Evolutionary conservation across 192 early-diverging fungal genomes (phyloP), one percentile per base, ranked within the genome.

Genomic region (Coemansia sp.): DNA sequence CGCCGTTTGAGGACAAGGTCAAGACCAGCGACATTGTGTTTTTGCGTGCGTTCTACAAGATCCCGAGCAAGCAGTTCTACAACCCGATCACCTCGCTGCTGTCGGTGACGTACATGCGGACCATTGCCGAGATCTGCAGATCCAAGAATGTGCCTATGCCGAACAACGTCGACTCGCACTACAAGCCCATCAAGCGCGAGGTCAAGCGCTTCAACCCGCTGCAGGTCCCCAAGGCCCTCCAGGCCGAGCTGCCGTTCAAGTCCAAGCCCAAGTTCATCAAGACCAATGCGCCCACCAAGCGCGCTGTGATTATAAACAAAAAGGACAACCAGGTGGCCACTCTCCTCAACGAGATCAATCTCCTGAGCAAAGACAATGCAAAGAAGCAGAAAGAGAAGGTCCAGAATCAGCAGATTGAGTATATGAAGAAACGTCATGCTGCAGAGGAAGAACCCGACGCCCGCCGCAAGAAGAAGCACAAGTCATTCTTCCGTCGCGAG

Each of bases 1-100:
- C 97, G 7, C 93, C 95, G 9, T 99, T 99, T 75, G 97, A 99
- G 83, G 97, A 98, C 82, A 94, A 93, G 82, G 86, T 99, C 48
- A 76, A 97, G 74, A 92, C 92, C 90, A 93, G 92, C 76, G 97
- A 99, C 75, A 99, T 98, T 82, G 89, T 99, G 28, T 98, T 99
- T 76, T 74, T 99, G 68, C 79, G 96, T 25, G 94, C 97, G 3
- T 98, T 96, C 95, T 95, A 95, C 76, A 93, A 94, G 26, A 86
- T 98, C 57, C 93, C 93, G 75, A 94, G n/a, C 63, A 94, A 94
- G 71, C 87, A 90, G 75, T 96, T 90, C 83, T 99, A 96, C 85
- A 99, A 97, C 80, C 97, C 96, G 28, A 95, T 99, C 42, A 95
- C 95, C 12, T 95, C 94, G 43, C 84, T 97, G 37, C 76, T 99